Base-by-base conservation (phyloP, 169 alveolate species). In the Plasmodium malariae region DNA sequence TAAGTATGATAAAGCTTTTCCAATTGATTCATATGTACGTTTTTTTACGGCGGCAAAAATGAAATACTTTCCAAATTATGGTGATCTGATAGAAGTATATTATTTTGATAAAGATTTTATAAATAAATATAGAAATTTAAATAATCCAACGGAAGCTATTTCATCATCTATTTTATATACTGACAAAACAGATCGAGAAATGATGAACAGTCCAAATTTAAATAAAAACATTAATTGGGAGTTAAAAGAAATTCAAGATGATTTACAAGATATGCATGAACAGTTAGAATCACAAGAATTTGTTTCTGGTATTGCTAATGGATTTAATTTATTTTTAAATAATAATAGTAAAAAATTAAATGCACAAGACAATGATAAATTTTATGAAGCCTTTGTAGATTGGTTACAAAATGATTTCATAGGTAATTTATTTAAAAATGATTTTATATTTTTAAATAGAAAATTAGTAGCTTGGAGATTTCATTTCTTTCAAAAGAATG, bases 1-100 rank as follows among this genome's bases (percentile, higher is more conserved):
- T 2, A 80, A 68, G 49, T 80, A 80, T 51, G 90, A 65, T 67
- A 80, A 80, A 57, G 85, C 83, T 5, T 80, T 80, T 9, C 90
- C 90, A 1, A 21, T 36, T 2, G 90, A 80, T 80, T 80, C 90
- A 6, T 80, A 80, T 43, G 83, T 80, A 11, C 76, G 90, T 12
- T 26, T 49, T 5, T 80, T 80, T 43, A 34, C 62, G 6, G 45
- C 69, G 11, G 85, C 80, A 3, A 80, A 54, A 51, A 54, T 45
- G 0, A 67, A 65, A 43, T 54, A 80, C 40, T 80, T 67, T 11
- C 90, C 90, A 1, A 37, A 80, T n/a, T 36, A 34, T 32, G 90
- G 90, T 17, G 90, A 80, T 40, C 6, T 80, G 24, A 80, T 80
- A 3, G 85, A 80, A 30, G 90, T 80, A 5, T 80, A 67, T 45